A percentile compares a stretch with the other conserved stretches of the same genome.
phyloP scores from a whole-genome alignment of 371 early-diverging fungal genomes.

The Mucor mucedo region DNA sequence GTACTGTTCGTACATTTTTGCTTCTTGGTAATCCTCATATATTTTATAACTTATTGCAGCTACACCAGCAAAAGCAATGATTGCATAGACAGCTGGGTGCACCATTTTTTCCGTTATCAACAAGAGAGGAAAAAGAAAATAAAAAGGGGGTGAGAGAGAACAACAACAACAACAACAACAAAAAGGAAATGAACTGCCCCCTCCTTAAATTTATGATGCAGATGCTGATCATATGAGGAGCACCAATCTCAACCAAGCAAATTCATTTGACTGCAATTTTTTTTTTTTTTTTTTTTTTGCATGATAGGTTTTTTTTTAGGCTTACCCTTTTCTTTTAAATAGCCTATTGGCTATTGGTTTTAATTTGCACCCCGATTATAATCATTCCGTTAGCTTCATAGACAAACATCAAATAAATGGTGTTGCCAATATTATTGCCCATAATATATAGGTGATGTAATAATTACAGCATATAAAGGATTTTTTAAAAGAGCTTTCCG shows the following conservation, averaged over 20 bases:
- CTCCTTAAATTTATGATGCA: not conserved
- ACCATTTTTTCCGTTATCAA: not conserved
- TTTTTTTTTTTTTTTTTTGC: not conserved
- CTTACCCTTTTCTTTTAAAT: no score
- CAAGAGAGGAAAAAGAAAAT: not conserved
- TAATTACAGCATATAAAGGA: no score
- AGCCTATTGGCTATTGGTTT: no score
- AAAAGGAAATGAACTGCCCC: conserved; percentile 9
- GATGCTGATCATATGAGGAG: not conserved
- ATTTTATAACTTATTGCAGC: conserved; percentile 2
- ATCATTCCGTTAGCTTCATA: no score
- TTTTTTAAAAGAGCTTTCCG: no score
- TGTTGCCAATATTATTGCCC: no score
- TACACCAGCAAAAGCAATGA: not conserved
- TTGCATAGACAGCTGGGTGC: conserved; percentile 17
- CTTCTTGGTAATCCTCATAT: conserved; percentile 10
- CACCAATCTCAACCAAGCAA: not conserved
- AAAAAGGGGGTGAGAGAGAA: not conserved
- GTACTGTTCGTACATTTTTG: conserved; percentile 7
- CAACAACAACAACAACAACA: conserved; percentile 1
- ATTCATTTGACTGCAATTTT: not conserved
- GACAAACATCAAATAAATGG: no score
- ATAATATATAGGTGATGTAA: no score
- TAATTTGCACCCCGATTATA: no score
- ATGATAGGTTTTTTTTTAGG: no score